These are phyloP conservation scores for Kluyveromyces sp. DNA, from an alignment of 1,139 yeast genomes.

Conservation along the genomic window DNA sequence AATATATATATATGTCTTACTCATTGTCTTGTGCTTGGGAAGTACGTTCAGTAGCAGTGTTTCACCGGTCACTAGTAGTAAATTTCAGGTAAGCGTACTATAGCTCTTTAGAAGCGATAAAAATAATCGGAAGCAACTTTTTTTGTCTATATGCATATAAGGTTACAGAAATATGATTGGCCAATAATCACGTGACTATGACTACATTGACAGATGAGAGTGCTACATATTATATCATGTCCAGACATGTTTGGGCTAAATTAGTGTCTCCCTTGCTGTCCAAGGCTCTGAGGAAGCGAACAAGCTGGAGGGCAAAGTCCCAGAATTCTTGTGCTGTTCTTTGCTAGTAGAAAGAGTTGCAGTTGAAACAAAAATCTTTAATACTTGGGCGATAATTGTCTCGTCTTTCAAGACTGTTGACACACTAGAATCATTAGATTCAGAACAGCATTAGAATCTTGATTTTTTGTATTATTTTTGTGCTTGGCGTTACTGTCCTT, in stretches of 20 bases:
- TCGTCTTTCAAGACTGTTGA: conserved; percentile 29
- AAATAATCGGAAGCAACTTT: no score
- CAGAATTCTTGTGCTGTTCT: conserved; percentile 36
- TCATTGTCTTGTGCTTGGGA: no score
- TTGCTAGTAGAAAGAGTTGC: conserved; percentile 27
- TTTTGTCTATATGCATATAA: no score
- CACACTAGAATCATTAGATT: conserved; percentile 2
- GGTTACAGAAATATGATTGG: neutral
- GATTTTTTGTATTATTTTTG: neutral
- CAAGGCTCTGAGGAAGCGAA: conserved; percentile 39
- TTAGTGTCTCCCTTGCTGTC: conserved; percentile 30
- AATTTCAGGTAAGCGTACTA: no score
- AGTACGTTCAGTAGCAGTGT: no score
- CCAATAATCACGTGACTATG: neutral
- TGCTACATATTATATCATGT: conserved; percentile 8
- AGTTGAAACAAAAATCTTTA: conserved; percentile 33
- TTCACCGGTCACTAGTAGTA: no score
- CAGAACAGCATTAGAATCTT: neutral
- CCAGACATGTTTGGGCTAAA: conserved; percentile 21
- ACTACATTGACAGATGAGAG: neutral
- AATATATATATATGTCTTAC: no score
- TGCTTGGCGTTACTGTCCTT: neutral
- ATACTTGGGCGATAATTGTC: conserved; percentile 34
- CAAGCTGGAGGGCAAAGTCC: conserved; percentile 42
- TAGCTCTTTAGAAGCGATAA: no score